Conservation (phyloP, 768 basidiomycete genomes). For the Naganishia randhawae region DNA sequence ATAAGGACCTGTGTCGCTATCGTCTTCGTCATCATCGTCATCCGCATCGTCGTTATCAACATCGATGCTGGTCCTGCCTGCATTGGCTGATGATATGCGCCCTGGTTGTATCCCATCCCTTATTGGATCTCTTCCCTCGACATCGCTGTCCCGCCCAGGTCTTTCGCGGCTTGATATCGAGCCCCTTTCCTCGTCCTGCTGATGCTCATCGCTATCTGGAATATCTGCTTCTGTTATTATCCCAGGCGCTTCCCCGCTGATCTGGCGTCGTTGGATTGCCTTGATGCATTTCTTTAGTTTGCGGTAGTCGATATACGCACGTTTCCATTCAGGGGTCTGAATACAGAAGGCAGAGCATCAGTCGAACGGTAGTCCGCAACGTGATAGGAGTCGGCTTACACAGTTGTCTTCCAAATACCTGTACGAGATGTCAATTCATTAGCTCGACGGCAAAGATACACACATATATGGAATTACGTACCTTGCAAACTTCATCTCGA, state of each 20-base stretch:
- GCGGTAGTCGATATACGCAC: constrained; percentile 51
- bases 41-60: neutral
- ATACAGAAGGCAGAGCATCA: neutral
- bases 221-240: constrained; percentile 61
- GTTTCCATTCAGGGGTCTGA: constrained; percentile 49
- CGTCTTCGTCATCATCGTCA: constrained; percentile 13
- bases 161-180: neutral
- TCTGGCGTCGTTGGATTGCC: constrained; percentile 37
- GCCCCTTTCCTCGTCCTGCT: constrained; percentile 56
- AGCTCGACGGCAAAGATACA: neutral
- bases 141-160: neutral
- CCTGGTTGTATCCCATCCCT: neutral
- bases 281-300: constrained; percentile 50
- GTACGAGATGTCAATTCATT: neutral
- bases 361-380: neutral
- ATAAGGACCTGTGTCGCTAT: neutral
- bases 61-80: neutral
- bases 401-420: constrained; percentile 30
- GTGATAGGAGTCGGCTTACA: constrained; percentile 34
- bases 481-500: constrained; percentile 42
- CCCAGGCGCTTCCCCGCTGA: constrained; percentile 24
- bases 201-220: constrained; percentile 64
- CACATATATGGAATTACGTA: neutral
- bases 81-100: neutral
- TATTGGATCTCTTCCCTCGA: neutral